These are phyloP conservation scores for Exophiala aquamarina DNA, from an alignment of 2,329 filamentous ascomycete species.

Conservation along the genomic window DNA sequence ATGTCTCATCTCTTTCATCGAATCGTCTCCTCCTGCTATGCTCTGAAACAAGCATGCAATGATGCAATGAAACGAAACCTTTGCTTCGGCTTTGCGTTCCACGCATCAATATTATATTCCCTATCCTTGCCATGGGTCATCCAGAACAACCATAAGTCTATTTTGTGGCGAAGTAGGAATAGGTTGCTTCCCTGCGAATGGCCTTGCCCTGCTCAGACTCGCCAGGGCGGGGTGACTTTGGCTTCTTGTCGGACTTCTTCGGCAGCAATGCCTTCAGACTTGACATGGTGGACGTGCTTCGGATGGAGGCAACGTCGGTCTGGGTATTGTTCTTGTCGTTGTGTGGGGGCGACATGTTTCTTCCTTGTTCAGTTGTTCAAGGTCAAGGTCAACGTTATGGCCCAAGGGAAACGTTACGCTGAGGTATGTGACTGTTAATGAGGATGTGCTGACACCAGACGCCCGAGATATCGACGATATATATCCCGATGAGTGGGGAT, in stretches of 20 bases:
- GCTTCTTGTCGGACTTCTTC: conserved; percentile 13
- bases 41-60: too few relatives aligned
- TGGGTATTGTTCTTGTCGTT: conserved; percentile 13
- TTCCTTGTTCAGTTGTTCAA: neutral
- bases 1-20: too few relatives aligned
- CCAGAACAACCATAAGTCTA: too few relatives aligned
- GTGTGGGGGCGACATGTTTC: conserved; percentile 4
- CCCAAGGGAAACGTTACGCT: neutral
- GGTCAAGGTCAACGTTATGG: neutral
- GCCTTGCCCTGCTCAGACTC: conserved; percentile 17
- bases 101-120: too few relatives aligned
- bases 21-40: too few relatives aligned
- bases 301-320: conserved; percentile 24
- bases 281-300: conserved; percentile 26
- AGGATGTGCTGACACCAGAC: neutral
- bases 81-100: too few relatives aligned
- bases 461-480: too few relatives aligned
- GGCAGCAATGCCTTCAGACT: conserved; percentile 26
- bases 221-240: neutral
- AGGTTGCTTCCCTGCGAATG: conserved; percentile 16
- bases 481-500: too few relatives aligned
- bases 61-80: too few relatives aligned
- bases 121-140: too few relatives aligned
- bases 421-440: too few relatives aligned
- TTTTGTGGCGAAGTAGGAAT: conserved; percentile 21